Evolutionary conservation across 73 alveolate genomes (phyloP), one percentile per base, ranked within the genome.

Genomic region (Stentor coeruleus): DNA sequence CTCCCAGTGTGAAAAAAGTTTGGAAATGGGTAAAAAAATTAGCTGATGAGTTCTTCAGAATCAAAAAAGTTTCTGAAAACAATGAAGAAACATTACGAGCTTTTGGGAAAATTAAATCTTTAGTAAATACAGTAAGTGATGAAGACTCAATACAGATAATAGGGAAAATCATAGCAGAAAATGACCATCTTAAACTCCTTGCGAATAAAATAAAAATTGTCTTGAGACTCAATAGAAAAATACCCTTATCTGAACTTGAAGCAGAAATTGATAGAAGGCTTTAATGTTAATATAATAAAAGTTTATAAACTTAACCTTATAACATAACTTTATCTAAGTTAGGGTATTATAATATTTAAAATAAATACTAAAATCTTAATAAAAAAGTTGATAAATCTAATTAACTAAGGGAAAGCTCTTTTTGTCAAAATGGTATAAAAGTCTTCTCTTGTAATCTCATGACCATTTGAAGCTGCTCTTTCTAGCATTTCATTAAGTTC

Each of bases 401-500:
- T n/a, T n/a, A n/a, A n/a, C n/a, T n/a, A n/a, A n/a, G n/a, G n/a
- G n/a, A 89, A 89, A 42, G 93, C 58, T 59, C 84, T 89, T 77
- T 89, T 89, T 66, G 88, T 91, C 97, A 92, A 89, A 82, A 96
- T 96, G 86, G 91, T 91, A 90, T 96, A 96, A 91, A 96, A 96
- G 88, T 94, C 99, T 60, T 94, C 96, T 84, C 94, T 90, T 40
- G 96, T 91, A 35, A 96, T 90, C 85, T 96, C 99, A 39, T 90
- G 95, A 3, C 98, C 97, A 58, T 92, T 91, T 0, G 97, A 88
- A 82, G 96, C 93, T 26, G 99, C 98, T 84, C 96, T 84, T 90
- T 95, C 99, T n/a, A 95, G 91, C 95, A 95, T 91, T 77, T 94
- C 98, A 76, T 89, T 89, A 26, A 96, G 88, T 87, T 96, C 98